phyloP scores from a whole-genome alignment of 352 stramenopile genomes.

The Phytophthora pisi region DNA sequence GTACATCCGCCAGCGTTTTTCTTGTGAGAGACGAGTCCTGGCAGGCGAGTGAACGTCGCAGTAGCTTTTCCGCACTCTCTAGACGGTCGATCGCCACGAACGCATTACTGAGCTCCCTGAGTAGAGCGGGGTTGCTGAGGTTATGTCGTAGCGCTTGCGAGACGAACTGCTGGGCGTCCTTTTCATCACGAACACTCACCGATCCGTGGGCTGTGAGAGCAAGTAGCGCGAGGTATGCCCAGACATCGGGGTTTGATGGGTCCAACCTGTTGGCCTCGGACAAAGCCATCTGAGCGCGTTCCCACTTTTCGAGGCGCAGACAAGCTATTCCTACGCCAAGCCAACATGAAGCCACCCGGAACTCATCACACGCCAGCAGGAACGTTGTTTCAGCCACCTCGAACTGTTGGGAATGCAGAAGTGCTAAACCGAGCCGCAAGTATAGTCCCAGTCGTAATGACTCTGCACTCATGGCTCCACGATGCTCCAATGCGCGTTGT shows the following conservation, averaged over 20 bases:
- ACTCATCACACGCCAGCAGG: constrained; percentile 60
- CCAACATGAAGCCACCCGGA: constrained; percentile 73
- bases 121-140: constrained; percentile 62
- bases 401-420: constrained; percentile 75
- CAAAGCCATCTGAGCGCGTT: constrained; percentile 63
- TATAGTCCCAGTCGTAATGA: constrained; percentile 50
- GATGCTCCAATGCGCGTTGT: constrained; percentile 47
- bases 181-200: constrained; percentile 45
- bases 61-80: constrained; percentile 69
- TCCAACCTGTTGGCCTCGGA: constrained; percentile 81
- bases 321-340: constrained; percentile 77
- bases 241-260: constrained; percentile 66
- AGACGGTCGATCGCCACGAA: constrained; percentile 82
- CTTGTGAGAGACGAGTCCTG: constrained; percentile 79
- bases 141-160: constrained; percentile 68
- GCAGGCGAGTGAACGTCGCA: constrained; percentile 65
- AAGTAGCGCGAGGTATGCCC: constrained; percentile 75
- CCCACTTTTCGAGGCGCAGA: constrained; percentile 67
- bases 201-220: constrained; percentile 39
- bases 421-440: constrained; percentile 62
- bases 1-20: constrained; percentile 80
- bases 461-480: constrained; percentile 35
- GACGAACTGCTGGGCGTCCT: constrained; percentile 52
- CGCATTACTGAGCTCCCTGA: constrained; percentile 82
- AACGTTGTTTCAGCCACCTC: constrained; percentile 58